Percentiles rank a stretch among this genome's conserved stretches.
Conservation (phyloP, 2,329 filamentous ascomycete species). For the Apiospora kogelbergensis region DNA sequence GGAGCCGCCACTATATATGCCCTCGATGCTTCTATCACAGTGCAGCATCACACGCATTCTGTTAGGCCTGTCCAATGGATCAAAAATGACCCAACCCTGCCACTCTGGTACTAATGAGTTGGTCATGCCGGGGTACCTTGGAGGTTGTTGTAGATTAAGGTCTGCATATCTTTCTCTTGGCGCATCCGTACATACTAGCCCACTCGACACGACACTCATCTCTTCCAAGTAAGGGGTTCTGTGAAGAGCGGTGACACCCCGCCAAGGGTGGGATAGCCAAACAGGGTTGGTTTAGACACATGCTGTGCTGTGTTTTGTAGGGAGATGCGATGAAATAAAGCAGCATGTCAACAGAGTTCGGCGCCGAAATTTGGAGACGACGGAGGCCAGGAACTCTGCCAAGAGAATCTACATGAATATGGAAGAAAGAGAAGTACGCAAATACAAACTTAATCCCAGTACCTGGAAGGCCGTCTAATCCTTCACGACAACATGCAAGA, state of each 20-base stretch:
- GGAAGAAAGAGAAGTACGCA: neutral
- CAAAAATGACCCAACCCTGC: neutral
- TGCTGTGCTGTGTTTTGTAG: neutral
- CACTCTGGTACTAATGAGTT: neutral
- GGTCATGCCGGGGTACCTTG: neutral
- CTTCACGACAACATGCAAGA: neutral
- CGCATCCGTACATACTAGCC: neutral
- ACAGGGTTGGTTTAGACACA: neutral
- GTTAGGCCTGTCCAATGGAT: neutral
- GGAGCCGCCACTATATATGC: neutral
- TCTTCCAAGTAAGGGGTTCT: neutral
- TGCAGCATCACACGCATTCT: neutral
- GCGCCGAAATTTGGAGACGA: neutral
- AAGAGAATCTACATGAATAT: neutral
- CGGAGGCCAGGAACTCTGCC: neutral
- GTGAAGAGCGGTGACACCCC: neutral
- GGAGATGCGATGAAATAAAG: neutral
- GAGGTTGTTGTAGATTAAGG: neutral
- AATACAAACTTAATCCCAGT: constrained; percentile 3
- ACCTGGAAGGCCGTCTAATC: neutral
- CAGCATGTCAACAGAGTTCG: neutral
- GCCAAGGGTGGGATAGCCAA: neutral
- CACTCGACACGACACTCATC: neutral
- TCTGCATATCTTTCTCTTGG: neutral
- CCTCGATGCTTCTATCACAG: neutral